Percentiles rank a stretch among this genome's conserved stretches.
Conservation (phyloP, 2,329 filamentous ascomycete species). For the Botryotinia narcissicola region DNA sequence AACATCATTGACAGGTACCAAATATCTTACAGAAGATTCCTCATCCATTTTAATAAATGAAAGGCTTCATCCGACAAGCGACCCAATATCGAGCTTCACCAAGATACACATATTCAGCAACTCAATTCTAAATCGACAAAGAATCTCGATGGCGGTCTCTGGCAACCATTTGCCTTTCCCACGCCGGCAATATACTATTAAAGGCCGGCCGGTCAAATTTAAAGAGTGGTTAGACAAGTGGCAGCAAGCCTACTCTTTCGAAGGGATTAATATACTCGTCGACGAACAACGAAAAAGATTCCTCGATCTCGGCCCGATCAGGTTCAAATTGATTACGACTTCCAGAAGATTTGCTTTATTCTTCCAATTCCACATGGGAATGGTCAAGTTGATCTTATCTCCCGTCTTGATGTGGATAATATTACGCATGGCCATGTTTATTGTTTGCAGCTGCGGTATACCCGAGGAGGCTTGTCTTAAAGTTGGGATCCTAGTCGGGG, state of each 20-base stretch:
- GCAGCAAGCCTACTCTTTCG: neutral
- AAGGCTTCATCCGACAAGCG: neutral
- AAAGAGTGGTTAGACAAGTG: neutral
- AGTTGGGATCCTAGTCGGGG: neutral
- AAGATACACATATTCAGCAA: neutral
- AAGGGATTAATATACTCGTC: neutral
- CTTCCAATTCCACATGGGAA: neutral
- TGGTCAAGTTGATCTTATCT: neutral
- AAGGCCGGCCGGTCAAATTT: neutral
- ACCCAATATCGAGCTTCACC: neutral
- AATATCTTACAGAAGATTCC: neutral
- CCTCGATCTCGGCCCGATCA: neutral
- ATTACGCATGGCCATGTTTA: neutral
- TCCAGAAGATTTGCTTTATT: neutral
- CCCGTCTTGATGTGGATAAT: neutral
- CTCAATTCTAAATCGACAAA: neutral
- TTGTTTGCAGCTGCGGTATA: neutral
- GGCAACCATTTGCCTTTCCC: neutral
- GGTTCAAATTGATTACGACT: neutral
- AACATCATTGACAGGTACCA: neutral
- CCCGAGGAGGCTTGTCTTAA: neutral
- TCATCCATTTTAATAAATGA: neutral
- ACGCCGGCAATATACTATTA: neutral
- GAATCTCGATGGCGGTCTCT: neutral
- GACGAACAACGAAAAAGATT: neutral